Evolutionary conservation across 1,284 basidiomycete species (phyloP).

Genomic region (Marasmius fiardii): DNA sequence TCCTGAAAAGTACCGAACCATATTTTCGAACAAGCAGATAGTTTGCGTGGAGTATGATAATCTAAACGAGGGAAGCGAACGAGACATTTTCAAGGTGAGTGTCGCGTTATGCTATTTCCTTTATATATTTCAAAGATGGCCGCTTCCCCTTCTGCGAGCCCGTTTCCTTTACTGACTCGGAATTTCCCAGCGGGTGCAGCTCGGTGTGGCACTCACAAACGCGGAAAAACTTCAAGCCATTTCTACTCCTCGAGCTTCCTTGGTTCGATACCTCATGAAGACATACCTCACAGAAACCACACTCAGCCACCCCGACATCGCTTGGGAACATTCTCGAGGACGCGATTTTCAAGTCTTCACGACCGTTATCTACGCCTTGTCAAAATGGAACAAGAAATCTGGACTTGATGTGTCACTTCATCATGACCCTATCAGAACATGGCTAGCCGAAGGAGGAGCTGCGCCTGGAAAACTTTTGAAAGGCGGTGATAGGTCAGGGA

Average conservation of each 20-base stretch:
- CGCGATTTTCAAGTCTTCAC: conserved; percentile 62
- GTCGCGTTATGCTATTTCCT: too few relatives aligned
- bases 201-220: conserved; percentile 75
- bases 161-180: background rate
- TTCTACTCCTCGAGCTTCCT: conserved; percentile 44
- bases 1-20: background rate
- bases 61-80: background rate
- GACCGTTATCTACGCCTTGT: conserved; percentile 48
- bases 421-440: conserved; percentile 18
- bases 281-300: conserved; percentile 37
- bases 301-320: conserved; percentile 32
- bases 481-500: background rate
- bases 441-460: background rate
- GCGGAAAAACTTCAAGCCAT: conserved; percentile 71
- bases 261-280: conserved; percentile 48
- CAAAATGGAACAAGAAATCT: conserved; percentile 28
- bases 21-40: conserved; percentile 1
- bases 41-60: background rate
- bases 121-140: too few relatives aligned
- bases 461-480: background rate
- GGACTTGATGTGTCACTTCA: conserved; percentile 30
- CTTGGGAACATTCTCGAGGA: conserved; percentile 57
- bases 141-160: too few relatives aligned
- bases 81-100: background rate
- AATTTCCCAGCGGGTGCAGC: conserved; percentile 59